Conservation (phyloP, 495 filamentous ascomycete genomes). For the Usnea hakonensis region DNA sequence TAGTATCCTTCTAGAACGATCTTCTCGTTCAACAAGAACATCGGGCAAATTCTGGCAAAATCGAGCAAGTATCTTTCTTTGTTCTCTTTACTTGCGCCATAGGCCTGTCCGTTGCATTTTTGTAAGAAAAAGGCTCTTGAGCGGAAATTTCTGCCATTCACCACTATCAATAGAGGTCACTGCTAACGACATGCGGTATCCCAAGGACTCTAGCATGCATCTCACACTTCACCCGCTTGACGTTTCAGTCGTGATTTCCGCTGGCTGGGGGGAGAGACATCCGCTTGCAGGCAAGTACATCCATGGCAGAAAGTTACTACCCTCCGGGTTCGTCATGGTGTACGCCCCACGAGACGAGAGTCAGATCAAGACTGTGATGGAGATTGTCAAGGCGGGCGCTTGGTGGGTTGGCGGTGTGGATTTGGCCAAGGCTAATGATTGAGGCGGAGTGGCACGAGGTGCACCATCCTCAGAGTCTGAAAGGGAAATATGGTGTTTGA, state of each 20-base stretch:
- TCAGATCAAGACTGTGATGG: slow-evolving; percentile 60
- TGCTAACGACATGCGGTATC: background rate
- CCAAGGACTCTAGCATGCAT: slow-evolving; percentile 63
- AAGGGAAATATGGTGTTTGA: background rate
- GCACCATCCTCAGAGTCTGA: background rate
- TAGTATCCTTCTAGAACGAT: background rate
- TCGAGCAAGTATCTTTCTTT: background rate
- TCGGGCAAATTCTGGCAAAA: background rate
- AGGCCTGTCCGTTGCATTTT: background rate
- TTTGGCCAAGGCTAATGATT: slow-evolving; percentile 20
- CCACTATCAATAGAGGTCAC: background rate
- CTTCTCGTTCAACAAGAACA: background rate
- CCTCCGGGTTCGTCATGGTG: slow-evolving; percentile 66
- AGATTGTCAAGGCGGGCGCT: slow-evolving; percentile 62
- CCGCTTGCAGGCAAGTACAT: slow-evolving; percentile 49
- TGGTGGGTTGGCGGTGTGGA: slow-evolving; percentile 54
- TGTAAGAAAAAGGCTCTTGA: background rate
- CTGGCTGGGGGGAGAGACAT: slow-evolving; percentile 86
- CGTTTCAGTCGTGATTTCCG: slow-evolving; percentile 64
- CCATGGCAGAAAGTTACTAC: slow-evolving; percentile 47
- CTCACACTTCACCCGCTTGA: slow-evolving; percentile 71
- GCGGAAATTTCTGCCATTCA: background rate
- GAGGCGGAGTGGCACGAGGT: background rate
- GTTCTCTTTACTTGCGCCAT: background rate
- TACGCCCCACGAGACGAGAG: slow-evolving; percentile 69